phyloP scores from a whole-genome alignment of 2,329 filamentous ascomycete species.

The Orbilia ellipsospora region DNA sequence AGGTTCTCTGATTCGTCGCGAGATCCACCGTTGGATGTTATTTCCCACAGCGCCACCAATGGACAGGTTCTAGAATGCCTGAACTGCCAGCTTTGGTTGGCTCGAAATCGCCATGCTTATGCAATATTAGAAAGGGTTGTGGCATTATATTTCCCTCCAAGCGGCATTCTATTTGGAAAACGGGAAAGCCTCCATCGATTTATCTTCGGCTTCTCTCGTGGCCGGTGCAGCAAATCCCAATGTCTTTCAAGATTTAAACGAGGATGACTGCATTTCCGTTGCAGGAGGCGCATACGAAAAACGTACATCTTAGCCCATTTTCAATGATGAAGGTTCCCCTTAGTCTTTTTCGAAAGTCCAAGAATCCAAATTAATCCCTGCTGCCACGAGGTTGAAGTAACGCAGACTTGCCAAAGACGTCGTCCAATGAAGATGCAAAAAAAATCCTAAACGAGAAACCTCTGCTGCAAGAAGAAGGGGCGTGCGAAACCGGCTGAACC shows the following conservation, averaged over 20 bases:
- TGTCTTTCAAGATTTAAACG: not conserved
- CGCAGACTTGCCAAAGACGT: constrained; percentile 7
- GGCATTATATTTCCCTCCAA: too few species aligned
- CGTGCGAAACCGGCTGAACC: constrained; percentile 30
- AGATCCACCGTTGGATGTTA: constrained; percentile 2
- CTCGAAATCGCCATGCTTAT: not conserved
- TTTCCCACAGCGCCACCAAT: not conserved
- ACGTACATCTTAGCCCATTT: not conserved
- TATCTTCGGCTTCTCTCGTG: too few species aligned
- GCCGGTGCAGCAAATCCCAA: not conserved
- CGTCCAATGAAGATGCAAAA: constrained; percentile 19
- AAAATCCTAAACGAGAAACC: not conserved
- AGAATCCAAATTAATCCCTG: constrained; percentile 37
- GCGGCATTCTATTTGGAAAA: too few species aligned
- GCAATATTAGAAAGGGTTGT: too few species aligned
- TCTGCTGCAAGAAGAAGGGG: constrained; percentile 36
- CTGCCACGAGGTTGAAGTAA: constrained; percentile 42
- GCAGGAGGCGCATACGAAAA: too few species aligned
- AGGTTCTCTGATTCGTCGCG: not conserved
- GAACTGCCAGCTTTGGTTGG: constrained; percentile 11
- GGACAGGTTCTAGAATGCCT: constrained; percentile 42
- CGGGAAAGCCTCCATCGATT: too few species aligned
- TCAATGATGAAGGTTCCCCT: not conserved
- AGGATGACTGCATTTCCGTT: too few species aligned
- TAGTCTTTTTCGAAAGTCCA: not conserved